phyloP scores from a whole-genome alignment of 768 basidiomycete genomes.

The Mycena crocata region DNA sequence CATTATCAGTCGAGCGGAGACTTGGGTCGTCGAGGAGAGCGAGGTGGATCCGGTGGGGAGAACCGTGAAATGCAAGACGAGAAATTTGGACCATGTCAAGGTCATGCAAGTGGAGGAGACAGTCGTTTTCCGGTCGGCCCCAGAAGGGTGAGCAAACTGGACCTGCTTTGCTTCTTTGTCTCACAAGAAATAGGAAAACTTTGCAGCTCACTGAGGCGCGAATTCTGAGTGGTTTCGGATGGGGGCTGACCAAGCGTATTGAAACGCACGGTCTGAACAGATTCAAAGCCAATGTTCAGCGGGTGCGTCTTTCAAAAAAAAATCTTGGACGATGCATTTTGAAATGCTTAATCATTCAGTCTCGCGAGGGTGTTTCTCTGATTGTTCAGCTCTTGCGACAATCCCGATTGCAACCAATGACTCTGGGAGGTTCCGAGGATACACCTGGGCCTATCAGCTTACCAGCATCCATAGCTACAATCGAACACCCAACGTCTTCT shows the following conservation, averaged over 20 bases:
- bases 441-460: conserved; percentile 29
- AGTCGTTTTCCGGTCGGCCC: conserved; percentile 74
- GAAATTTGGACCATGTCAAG: conserved; percentile 94
- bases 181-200: conserved; percentile 66
- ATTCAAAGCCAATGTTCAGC: conserved; percentile 90
- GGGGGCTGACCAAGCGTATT: conserved; percentile 88
- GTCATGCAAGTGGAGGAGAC: conserved; percentile 93
- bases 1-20: conserved; percentile 86
- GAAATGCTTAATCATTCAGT: conserved; percentile 55
- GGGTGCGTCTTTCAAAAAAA: conserved; percentile 63
- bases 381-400: conserved; percentile 84
- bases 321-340: not conserved
- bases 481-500: conserved; percentile 5
- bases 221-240: conserved; percentile 90
- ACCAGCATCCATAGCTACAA: conserved; percentile 13
- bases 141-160: conserved; percentile 71
- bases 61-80: conserved; percentile 81
- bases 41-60: conserved; percentile 89
- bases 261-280: conserved; percentile 86
- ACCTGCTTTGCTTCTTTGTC: not conserved
- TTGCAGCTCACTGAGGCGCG: conserved; percentile 88
- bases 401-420: conserved; percentile 74
- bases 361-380: conserved; percentile 88
- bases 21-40: conserved; percentile 95
- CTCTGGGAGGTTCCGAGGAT: conserved; percentile 51